A percentile compares a stretch with the other conserved stretches of the same genome.
phyloP scores from a whole-genome alignment of 2,329 filamentous ascomycete species.

The Pleoardoris graminearum region DNA sequence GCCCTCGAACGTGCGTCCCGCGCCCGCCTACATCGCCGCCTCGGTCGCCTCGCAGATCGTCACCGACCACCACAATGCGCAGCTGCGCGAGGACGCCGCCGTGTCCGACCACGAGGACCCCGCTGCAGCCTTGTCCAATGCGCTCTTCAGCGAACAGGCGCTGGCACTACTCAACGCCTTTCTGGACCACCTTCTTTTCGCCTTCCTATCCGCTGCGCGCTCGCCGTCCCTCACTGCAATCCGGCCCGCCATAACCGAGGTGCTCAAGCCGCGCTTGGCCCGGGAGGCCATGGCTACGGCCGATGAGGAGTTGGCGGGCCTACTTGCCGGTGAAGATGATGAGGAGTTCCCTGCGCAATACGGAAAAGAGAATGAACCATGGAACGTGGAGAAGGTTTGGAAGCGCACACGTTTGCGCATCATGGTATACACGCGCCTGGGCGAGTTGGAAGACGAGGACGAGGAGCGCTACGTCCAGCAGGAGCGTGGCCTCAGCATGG shows the following conservation, averaged over 20 bases:
- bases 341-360: conserved; percentile 36
- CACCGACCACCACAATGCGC: conserved; percentile 81
- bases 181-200: conserved; percentile 89
- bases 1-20: conserved; percentile 70
- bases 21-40: conserved; percentile 83
- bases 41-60: conserved; percentile 90
- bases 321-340: conserved; percentile 76
- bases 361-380: conserved; percentile 57
- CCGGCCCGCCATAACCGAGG: conserved; percentile 79
- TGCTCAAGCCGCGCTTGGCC: conserved; percentile 86
- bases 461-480: conserved; percentile 87
- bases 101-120: conserved; percentile 65
- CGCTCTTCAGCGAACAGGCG: conserved; percentile 72
- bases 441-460: conserved; percentile 97
- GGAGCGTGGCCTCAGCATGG: conserved; percentile 66
- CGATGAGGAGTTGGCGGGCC: conserved; percentile 85
- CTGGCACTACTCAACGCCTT: conserved; percentile 85
- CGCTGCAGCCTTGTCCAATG: conserved; percentile 62
- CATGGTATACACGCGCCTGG: conserved; percentile 97
- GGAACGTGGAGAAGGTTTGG: conserved; percentile 93
- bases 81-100: conserved; percentile 70
- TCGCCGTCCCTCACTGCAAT: conserved; percentile 76
- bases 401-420: conserved; percentile 89
- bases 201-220: conserved; percentile 77
- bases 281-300: conserved; percentile 80